These are phyloP conservation scores for Pseudohalonectria lignicola DNA, from an alignment of 2,329 filamentous ascomycete species.

Conservation along the genomic window DNA sequence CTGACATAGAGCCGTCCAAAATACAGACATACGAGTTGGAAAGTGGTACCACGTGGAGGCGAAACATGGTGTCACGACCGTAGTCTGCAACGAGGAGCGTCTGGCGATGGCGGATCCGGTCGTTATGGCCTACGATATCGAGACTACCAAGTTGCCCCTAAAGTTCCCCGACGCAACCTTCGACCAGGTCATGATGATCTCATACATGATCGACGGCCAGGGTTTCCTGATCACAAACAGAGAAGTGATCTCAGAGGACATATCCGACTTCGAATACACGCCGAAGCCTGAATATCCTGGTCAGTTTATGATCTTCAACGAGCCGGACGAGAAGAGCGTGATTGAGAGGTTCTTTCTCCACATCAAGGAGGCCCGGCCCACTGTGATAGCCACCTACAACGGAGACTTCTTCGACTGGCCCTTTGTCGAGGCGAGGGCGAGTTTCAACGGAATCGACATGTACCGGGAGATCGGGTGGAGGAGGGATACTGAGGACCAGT, in stretches of 20 bases:
- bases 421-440: constrained; percentile 88
- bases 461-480: constrained; percentile 96
- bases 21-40: constrained; percentile 78
- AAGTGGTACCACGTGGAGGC: constrained; percentile 96
- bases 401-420: constrained; percentile 99
- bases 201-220: constrained; percentile 99
- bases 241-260: constrained; percentile 95
- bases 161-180: constrained; percentile 94
- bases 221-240: constrained; percentile 97
- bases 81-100: constrained; percentile 77
- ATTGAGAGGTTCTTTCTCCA: constrained; percentile 91
- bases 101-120: constrained; percentile 87
- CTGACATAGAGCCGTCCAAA: too few species aligned
- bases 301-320: constrained; percentile 96
- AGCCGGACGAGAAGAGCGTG: constrained; percentile 79
- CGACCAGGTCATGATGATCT: constrained; percentile 99
- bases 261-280: constrained; percentile 95
- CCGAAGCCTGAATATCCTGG: constrained; percentile 93
- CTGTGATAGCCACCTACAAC: constrained; percentile 99
- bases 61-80: constrained; percentile 78
- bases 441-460: constrained; percentile 95
- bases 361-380: constrained; percentile 88
- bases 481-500: constrained; percentile 92
- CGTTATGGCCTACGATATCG: constrained; percentile 99
- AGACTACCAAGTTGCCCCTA: constrained; percentile 88